A percentile compares a stretch with the other conserved stretches of the same genome.
Conservation (phyloP, 148 eudicot genomes). For the Rheum nobile region DNA sequence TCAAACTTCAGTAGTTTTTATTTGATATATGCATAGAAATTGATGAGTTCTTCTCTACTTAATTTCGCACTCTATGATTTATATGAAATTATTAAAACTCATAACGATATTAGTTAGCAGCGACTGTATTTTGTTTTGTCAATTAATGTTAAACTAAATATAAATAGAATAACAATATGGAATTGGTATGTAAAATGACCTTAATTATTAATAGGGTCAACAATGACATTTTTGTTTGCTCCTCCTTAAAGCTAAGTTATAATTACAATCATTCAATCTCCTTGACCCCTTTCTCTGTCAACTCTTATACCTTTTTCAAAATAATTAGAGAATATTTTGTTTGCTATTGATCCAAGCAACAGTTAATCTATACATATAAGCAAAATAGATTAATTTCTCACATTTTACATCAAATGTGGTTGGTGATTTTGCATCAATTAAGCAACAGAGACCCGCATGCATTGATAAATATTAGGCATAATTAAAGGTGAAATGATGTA, state of each 20-base stretch:
- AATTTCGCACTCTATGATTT: too few species aligned
- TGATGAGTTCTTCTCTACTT: too few species aligned
- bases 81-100: too few species aligned
- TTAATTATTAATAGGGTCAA: neutral
- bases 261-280: constrained; percentile 39
- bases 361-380: neutral
- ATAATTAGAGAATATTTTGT: neutral
- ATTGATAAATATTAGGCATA: neutral
- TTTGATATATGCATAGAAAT: too few species aligned
- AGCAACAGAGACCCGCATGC: constrained; percentile 15
- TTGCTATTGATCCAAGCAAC: constrained; percentile 3
- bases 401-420: constrained; percentile 43
- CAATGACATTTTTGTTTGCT: constrained; percentile 22
- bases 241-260: constrained; percentile 59
- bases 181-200: neutral
- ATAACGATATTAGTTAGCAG: too few species aligned
- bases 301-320: neutral
- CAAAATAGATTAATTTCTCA: constrained; percentile 16
- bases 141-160: neutral
- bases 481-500: neutral
- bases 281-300: constrained; percentile 12
- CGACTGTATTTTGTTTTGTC: too few species aligned
- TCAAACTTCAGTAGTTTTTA: too few species aligned
- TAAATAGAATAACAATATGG: neutral
- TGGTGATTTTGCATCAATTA: constrained; percentile 44